Conservation (phyloP, 2,329 filamentous ascomycete genomes). For the Pyricularia grisea region DNA sequence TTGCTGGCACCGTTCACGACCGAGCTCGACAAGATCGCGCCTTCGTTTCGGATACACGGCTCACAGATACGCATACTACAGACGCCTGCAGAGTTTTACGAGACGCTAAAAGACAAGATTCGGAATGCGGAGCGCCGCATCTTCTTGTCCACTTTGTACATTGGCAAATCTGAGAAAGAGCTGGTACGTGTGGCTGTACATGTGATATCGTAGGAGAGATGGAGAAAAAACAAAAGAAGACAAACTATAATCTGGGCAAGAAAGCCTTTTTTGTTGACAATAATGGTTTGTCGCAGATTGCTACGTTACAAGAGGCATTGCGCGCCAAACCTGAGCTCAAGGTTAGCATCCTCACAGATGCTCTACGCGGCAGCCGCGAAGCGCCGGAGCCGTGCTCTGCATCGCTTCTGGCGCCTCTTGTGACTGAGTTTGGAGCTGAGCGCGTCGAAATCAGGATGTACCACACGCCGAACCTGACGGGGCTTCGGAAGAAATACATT, state of each 20-base stretch:
- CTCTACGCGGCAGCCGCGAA: constrained; percentile 83
- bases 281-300: constrained; percentile 42
- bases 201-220: too few relatives aligned
- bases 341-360: constrained; percentile 86
- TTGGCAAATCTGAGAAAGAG: constrained; percentile 87
- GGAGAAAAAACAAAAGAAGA: background rate
- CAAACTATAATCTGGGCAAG: background rate
- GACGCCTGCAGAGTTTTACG: constrained; percentile 83
- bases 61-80: constrained; percentile 72
- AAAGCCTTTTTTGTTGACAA: constrained; percentile 3
- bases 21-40: constrained; percentile 82
- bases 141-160: constrained; percentile 93
- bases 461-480: constrained; percentile 91
- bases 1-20: constrained; percentile 44
- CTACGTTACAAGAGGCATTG: constrained; percentile 67
- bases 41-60: constrained; percentile 78
- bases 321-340: constrained; percentile 64
- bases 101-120: constrained; percentile 83
- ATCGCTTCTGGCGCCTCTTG: constrained; percentile 75
- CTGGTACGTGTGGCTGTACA: constrained; percentile 41
- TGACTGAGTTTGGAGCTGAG: constrained; percentile 71
- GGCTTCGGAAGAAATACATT: constrained; percentile 71
- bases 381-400: constrained; percentile 78
- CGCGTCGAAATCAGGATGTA: constrained; percentile 95
- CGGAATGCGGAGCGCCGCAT: constrained; percentile 67